Base-by-base conservation (phyloP, 2,329 filamentous ascomycete species). In the Trichoderma sp. region DNA sequence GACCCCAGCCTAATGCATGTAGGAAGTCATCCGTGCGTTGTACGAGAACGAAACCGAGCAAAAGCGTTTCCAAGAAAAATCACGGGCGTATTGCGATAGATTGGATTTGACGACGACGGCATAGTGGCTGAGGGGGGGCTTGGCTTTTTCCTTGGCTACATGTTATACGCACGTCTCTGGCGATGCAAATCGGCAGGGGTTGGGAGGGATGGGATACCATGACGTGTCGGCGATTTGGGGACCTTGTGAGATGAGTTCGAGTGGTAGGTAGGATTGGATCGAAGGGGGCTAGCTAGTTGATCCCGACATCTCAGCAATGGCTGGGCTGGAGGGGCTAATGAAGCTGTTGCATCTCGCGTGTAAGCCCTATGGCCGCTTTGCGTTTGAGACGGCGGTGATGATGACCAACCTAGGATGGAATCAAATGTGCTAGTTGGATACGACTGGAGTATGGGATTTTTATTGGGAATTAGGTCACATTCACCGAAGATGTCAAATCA, bases 111-210 rank as follows among this genome's bases (percentile, higher is more conserved):
- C 28, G 62, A 65, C 63, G 63, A 55, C 43, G 26, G 23, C 61
- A 30, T 64, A 20, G 61, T 64, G 61, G 61, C 61, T 64, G 61
- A 43, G 39, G 26, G 61, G 61, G 61, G 61, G 61, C 61, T 64
- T 64, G 36, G 61, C 61, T 39, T 39, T 36, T 20, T 64, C 28
- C 15, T 36, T 30, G 23, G 34, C 20, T n/a, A 43, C 39, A 43
- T 43, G 39, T 43, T 43, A 43, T 43, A 43, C 17, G 4, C 26
- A 17, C 61, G 17, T n/a, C 20, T 47, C 43, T 64, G 1, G 12
- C 39, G 61, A 64, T 30, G 17, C 11, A n/a, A 30, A 30, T 39
- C 9, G 39, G 17, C 32, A 20, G 28, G 39, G 39, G 61, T 26
- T 13, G 6, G 13, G 43, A n/a, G 43, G n/a, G 43, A 50, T 39